Base-by-base conservation (phyloP, 108 stramenopile species). In the Skeletonema menzelii region DNA sequence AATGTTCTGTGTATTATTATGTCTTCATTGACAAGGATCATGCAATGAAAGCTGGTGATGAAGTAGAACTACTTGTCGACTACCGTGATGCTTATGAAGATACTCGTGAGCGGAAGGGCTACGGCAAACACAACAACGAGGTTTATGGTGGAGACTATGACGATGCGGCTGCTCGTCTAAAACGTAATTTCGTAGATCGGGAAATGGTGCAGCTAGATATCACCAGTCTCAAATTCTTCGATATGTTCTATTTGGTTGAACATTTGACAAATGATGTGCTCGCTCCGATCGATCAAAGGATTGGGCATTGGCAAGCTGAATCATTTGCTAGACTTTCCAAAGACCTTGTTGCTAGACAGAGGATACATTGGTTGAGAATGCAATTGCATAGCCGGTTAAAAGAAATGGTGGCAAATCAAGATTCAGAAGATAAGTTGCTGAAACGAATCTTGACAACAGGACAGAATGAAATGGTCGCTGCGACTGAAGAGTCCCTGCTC, bases 21-120 rank as follows among this genome's bases (percentile, higher is more conserved):
- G 30, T 87, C 22, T 44, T 49, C 8, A 82, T 85, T 46, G 65
- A 86, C 60, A 34, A 35, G 35, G 59, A 60, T 17, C 32, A 60
- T 24, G 59, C 59, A 60, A 60, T 60, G 35, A 60, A 60, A 24
- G 37, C 32, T 6, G 59, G 59, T 19, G 59, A 60, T 38, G 6
- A 34, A 31, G 59, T 60, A 7, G 59, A 60, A 35, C 37, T 92
- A 5, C 75, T 94, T 8, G 83, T 83, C 5, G 65, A 89, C 32
- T 94, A 94, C 64, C 53, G 62, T n/a, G 63, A 81, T 1, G 32
- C 22, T n/a, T 94, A 94, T 55, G 91, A 94, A 56, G 55, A 65
- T 5, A 66, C 76, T 14, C 72, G 93, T 32, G 91, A 86, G 61
- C 49, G 93, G 15, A 85, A 94, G 61, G 93, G 93, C 26, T 94